These are phyloP conservation scores for Hypoxylon sp. DNA, from an alignment of 2,329 filamentous ascomycete genomes.

Conservation along the genomic window DNA sequence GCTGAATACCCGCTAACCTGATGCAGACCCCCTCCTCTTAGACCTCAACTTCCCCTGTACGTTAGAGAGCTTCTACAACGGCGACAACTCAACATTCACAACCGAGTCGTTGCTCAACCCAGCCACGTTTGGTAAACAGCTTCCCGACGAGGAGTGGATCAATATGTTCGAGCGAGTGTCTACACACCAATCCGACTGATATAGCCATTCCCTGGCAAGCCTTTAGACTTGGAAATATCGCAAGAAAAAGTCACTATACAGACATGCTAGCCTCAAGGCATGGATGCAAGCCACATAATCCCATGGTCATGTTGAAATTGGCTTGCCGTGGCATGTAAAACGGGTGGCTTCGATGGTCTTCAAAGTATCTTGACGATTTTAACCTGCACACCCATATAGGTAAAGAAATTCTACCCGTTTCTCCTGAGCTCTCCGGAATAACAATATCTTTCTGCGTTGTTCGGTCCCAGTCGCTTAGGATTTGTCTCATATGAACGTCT, in stretches of 20 bases:
- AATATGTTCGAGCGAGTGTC: slow-evolving; percentile 26
- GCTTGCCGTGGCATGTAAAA: too few relatives aligned
- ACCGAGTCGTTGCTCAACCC: slow-evolving; percentile 15
- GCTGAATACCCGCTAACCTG: slow-evolving; percentile 3
- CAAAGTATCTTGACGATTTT: too few relatives aligned
- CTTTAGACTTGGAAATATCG: not conserved
- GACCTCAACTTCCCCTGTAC: slow-evolving; percentile 28
- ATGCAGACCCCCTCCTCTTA: slow-evolving; percentile 27
- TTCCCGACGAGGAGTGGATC: slow-evolving; percentile 22
- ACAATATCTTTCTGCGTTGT: not conserved
- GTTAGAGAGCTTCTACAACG: slow-evolving; percentile 17
- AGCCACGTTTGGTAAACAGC: slow-evolving; percentile 5
- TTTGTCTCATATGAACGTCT: not conserved
- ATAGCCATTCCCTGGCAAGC: not conserved
- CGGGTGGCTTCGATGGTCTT: too few relatives aligned
- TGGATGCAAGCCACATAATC: too few relatives aligned
- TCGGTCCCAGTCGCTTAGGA: not conserved
- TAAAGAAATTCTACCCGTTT: too few relatives aligned
- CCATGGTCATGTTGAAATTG: too few relatives aligned
- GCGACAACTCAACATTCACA: slow-evolving; percentile 9
- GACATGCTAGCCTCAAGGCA: not conserved
- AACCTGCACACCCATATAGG: too few relatives aligned
- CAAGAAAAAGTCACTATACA: not conserved
- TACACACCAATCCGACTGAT: slow-evolving; percentile 2
- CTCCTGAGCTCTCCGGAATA: not conserved